Conservation (phyloP, 768 basidiomycete species). For the Tulasnella sp. region DNA sequence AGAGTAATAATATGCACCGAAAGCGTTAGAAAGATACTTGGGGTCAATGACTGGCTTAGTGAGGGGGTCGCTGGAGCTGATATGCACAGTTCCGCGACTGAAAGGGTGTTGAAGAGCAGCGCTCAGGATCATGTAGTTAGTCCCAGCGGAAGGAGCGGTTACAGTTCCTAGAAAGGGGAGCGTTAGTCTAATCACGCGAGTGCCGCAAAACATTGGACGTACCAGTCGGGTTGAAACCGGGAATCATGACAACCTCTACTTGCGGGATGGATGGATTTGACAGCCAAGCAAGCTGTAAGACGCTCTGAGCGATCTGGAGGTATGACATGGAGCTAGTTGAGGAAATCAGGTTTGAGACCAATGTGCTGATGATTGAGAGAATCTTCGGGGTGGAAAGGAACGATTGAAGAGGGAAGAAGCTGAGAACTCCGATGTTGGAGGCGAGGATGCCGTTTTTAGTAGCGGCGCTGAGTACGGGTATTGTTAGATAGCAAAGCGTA, state of each 20-base stretch:
- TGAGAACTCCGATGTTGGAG: slow-evolving; percentile 10
- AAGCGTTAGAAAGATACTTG: slow-evolving; percentile 32
- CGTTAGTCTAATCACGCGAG: neutral
- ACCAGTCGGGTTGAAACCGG: neutral
- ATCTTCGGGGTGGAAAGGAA: slow-evolving; percentile 21
- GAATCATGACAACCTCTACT: slow-evolving; percentile 9
- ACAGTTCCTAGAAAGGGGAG: neutral
- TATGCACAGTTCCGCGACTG: slow-evolving; percentile 36
- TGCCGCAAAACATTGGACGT: no score
- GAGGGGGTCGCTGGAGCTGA: slow-evolving; percentile 25
- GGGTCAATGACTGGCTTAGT: slow-evolving; percentile 33
- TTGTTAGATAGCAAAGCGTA: neutral
- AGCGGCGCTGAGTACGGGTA: neutral
- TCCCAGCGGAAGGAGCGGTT: slow-evolving; percentile 20
- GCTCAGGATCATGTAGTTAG: slow-evolving; percentile 33
- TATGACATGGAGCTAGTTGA: neutral
- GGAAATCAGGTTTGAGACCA: neutral
- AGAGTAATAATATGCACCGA: slow-evolving; percentile 24
- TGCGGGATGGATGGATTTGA: neutral
- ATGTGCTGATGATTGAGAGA: neutral
- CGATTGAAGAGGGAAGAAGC: slow-evolving; percentile 13
- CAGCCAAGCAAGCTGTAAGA: slow-evolving; percentile 11
- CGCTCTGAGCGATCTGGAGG: slow-evolving; percentile 8
- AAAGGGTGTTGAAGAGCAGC: slow-evolving; percentile 34
- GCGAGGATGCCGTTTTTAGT: slow-evolving; percentile 14